These are phyloP conservation scores for Intubia oerlemansii DNA, from an alignment of 2,329 filamentous ascomycete genomes.

Conservation along the genomic window DNA sequence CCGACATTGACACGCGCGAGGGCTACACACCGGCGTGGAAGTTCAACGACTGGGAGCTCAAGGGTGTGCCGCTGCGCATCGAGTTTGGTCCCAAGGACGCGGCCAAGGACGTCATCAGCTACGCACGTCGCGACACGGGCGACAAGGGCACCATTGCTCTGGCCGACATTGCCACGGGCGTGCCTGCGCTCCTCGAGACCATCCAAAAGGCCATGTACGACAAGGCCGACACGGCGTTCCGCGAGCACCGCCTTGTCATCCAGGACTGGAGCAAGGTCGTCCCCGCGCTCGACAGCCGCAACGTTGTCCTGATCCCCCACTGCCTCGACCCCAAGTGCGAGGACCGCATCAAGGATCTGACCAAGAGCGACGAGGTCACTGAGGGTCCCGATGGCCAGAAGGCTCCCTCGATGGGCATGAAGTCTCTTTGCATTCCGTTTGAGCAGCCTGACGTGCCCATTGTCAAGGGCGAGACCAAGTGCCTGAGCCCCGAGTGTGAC, in stretches of 20 bases:
- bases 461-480: constrained; percentile 66
- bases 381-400: constrained; percentile 30
- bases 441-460: constrained; percentile 67
- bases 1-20: constrained; percentile 67
- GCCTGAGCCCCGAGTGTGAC: constrained; percentile 71
- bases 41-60: constrained; percentile 97
- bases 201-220: constrained; percentile 69
- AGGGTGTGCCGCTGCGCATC: constrained; percentile 79
- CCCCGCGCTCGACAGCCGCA: constrained; percentile 76
- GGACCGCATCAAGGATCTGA: constrained; percentile 86
- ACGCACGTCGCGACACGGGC: constrained; percentile 68
- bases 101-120: constrained; percentile 65
- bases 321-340: constrained; percentile 70
- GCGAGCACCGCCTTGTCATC: constrained; percentile 58
- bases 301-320: constrained; percentile 79
- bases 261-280: constrained; percentile 83
- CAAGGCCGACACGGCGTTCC: constrained; percentile 60
- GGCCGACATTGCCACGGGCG: constrained; percentile 45
- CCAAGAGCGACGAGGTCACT: constrained; percentile 44
- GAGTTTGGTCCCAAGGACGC: constrained; percentile 94
- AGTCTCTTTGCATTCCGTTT: constrained; percentile 53
- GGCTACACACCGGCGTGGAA: constrained; percentile 92
- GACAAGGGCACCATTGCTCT: constrained; percentile 68
- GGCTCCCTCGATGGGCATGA: constrained; percentile 41
- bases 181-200: constrained; percentile 66